Evolutionary conservation across 371 early-diverging fungal genomes (phyloP).

Genomic region (Vairimorpha apis): DNA sequence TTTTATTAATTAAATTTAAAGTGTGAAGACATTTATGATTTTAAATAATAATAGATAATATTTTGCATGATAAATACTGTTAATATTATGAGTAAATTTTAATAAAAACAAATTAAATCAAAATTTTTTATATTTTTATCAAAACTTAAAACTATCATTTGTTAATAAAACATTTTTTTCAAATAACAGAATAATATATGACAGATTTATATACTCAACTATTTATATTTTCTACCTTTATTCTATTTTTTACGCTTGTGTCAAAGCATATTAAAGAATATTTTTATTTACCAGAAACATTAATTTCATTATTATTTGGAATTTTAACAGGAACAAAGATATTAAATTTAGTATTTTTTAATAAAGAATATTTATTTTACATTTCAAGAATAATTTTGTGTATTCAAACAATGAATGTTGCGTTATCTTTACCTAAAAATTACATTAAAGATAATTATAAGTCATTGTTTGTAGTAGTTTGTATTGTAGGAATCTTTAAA

Average conservation of each 20-base stretch:
- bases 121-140: too few species aligned
- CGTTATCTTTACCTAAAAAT: slow-evolving; percentile 52
- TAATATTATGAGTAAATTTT: too few species aligned
- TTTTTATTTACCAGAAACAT: slow-evolving; percentile 77
- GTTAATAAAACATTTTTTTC: too few species aligned
- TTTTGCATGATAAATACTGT: too few species aligned
- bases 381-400: slow-evolving; percentile 60
- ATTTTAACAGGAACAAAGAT: slow-evolving; percentile 70
- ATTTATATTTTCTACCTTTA: slow-evolving; percentile 65
- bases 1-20: not conserved
- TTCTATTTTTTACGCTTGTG: slow-evolving; percentile 73
- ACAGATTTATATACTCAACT: slow-evolving; percentile 38
- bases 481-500: slow-evolving; percentile 54
- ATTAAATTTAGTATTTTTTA: slow-evolving; percentile 27
- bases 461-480: slow-evolving; percentile 70
- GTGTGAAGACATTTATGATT: too few species aligned
- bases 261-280: slow-evolving; percentile 80
- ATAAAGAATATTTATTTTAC: slow-evolving; percentile 49
- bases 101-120: too few species aligned
- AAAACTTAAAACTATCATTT: too few species aligned
- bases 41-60: too few species aligned
- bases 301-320: slow-evolving; percentile 76
- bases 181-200: too few species aligned
- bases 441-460: slow-evolving; percentile 62
- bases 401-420: slow-evolving; percentile 62